These are phyloP conservation scores for Cenchrus fungigraminus DNA, from an alignment of 176 grass and related monocot species.

Conservation along the genomic window DNA sequence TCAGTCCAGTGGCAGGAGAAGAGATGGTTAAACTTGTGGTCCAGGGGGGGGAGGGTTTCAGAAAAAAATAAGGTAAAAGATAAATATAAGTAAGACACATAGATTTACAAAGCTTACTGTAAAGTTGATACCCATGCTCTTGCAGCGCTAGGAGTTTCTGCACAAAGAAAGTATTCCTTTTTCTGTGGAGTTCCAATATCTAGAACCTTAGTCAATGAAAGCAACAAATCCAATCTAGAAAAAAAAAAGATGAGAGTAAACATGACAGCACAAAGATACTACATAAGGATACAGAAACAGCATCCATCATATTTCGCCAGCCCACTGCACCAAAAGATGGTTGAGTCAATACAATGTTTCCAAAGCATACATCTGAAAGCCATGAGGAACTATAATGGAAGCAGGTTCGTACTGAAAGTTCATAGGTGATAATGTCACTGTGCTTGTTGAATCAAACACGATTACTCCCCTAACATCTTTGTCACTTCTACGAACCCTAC, in stretches of 20 bases:
- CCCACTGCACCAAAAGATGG: slow-evolving; percentile 64
- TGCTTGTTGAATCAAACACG: slow-evolving; percentile 71
- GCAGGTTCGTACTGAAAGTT: slow-evolving; percentile 74
- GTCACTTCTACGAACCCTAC: slow-evolving; percentile 69
- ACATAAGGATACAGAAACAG: slow-evolving; percentile 84
- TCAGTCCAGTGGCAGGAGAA: background rate
- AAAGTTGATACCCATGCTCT: slow-evolving; percentile 90
- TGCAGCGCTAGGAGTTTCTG: slow-evolving; percentile 81
- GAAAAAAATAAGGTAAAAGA: background rate
- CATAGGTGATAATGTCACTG: slow-evolving; percentile 64
- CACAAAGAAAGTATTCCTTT: slow-evolving; percentile 86
- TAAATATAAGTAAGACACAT: background rate
- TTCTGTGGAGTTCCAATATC: slow-evolving; percentile 93
- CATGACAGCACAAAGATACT: slow-evolving; percentile 8
- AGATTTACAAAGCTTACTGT: slow-evolving; percentile 65
- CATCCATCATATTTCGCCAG: slow-evolving; percentile 83
- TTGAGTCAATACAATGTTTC: slow-evolving; percentile 19
- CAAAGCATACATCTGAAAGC: background rate
- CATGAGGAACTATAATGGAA: slow-evolving; percentile 28
- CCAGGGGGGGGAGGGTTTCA: background rate
- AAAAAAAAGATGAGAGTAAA: slow-evolving; percentile 20
- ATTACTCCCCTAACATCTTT: slow-evolving; percentile 60
- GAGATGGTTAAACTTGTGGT: slow-evolving; percentile 13
- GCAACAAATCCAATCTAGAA: slow-evolving; percentile 36
- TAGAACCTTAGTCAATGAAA: slow-evolving; percentile 69